Evolutionary conservation across 768 basidiomycete genomes (phyloP), one percentile per base, ranked within the genome.

Genomic region (Mycena maculata): DNA sequence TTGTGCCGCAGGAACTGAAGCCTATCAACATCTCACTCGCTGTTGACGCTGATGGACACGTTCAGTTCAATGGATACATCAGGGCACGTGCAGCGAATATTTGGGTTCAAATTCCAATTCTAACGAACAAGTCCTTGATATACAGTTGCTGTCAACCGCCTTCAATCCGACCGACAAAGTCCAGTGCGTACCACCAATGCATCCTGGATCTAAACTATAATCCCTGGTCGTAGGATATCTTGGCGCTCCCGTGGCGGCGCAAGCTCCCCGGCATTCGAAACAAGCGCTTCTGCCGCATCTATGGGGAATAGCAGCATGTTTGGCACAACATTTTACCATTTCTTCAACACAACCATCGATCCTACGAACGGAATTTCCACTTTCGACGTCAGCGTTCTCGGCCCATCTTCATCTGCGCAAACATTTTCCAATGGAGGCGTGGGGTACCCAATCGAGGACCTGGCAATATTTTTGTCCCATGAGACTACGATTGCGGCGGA

Each of bases 1-100:
- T 74, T 31, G n/a, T 7, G 1, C 71, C 73, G 7, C 30, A 60
- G 13, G 68, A 33, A n/a, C 57, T 65, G 23, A 70, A 72, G 50
- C 71, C 68, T 1, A 44, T 70, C 20, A 64, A 68, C 49, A 33
- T 69, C 27, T 64, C 61, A 22, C 55, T 71, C n/a, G 25, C 28
- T 6, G 23, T 64, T 28, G 53, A 65, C 38, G 15, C 16, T 3
- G 45, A 25, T 11, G 60, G 60, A 31, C 15, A 30, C 7, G 36
- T 66, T 5, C 30, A 48, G 12, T 69, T 71, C 41, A 47, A 60
- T n/a, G 70, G 70, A 16, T 71, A 53, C 27, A 56, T 63, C 38
- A 27, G 62, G 62, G 62, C 56, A n/a, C 44, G 54, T 9, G 3
- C 50, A 23, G 12, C 7, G 13, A 13, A 27, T n/a, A 33, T 1